Conservation (phyloP, 2,329 filamentous ascomycete genomes). For the Sarocladium oryzae region DNA sequence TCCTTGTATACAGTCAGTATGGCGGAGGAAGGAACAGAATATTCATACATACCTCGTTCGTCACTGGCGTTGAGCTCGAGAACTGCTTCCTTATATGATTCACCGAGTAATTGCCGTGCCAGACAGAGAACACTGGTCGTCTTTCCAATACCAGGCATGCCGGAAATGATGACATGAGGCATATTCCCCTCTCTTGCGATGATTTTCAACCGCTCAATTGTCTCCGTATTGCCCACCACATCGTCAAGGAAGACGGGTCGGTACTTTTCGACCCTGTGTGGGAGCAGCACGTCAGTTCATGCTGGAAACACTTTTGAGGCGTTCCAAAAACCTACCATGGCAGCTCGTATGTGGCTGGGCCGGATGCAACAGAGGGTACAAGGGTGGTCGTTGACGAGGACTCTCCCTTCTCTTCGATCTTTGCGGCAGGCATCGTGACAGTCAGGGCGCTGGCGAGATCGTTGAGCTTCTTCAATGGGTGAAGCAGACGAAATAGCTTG, state of each 20-base stretch:
- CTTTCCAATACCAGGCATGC: constrained; percentile 98
- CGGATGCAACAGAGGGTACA: constrained; percentile 43
- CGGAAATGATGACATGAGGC: constrained; percentile 99
- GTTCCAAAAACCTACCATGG: constrained; percentile 55
- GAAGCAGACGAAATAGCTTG: constrained; percentile 2
- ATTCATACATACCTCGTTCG: constrained; percentile 61
- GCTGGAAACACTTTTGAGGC: constrained; percentile 12
- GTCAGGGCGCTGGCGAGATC: constrained; percentile 9
- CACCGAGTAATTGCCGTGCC: constrained; percentile 82
- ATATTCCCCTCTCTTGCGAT: constrained; percentile 99
- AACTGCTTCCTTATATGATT: constrained; percentile 95
- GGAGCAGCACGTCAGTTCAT: background rate
- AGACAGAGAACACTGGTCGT: constrained; percentile 93
- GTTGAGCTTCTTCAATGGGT: background rate
- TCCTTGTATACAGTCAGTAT: constrained; percentile 57
- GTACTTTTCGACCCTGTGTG: constrained; percentile 91
- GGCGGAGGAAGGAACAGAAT: background rate
- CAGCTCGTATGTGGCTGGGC: constrained; percentile 60
- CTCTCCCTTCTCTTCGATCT: constrained; percentile 49
- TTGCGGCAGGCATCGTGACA: constrained; percentile 41
- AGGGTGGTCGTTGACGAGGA: constrained; percentile 51
- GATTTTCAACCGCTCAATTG: constrained; percentile 93
- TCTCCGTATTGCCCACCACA: constrained; percentile 96
- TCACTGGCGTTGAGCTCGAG: constrained; percentile 95
- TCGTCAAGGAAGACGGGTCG: constrained; percentile 91